Evolutionary conservation across 345 rosid species (phyloP), one percentile per base, ranked within the genome.

Genomic region (Kernera saxatilis): DNA sequence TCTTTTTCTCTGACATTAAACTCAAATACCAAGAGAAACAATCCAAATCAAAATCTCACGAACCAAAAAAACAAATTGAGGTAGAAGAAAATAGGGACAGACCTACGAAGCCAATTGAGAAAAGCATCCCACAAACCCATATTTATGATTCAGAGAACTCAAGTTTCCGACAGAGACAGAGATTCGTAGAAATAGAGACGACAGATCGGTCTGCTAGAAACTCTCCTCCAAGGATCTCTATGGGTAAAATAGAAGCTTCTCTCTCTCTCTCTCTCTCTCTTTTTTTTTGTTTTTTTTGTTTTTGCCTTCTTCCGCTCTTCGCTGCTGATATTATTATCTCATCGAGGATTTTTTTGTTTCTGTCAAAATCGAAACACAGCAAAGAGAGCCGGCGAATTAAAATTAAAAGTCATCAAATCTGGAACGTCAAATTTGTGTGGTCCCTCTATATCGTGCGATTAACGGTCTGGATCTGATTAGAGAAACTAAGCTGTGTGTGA

Each of bases 81-180:
- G 50, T 7, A 36, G 50, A 44, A 19, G 36, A 51, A 51, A 21
- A 37, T 8, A 17, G 35, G 49, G 46, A 11, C 37, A 6, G 45
- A 85, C 93, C 90, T 87, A 40, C 90, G 93, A 56, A 87, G 92
- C 92, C 92, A 87, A 79, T 85, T 85, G 81, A 87, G 89, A 75
- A 87, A 75, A 70, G 87, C 87, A 77, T 87, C 93, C 85, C 80
- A 87, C 43, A 85, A 79, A 32, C 89, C 89, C 92, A 87, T 87
- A 15, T 17, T 46, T 67, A 61, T 1, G 46, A 66, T 63, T 62
- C 51, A 71, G 75, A 45, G 29, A 70, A 46, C 37, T 41, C 56
- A 69, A 36, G 15, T 58, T 66, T 44, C 78, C 55, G 58, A 80
- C 41, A 72, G 10, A 78, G 37, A 78, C 44, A 72, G 5, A 75